These are phyloP conservation scores for Podaxis mareebaensis DNA, from an alignment of 768 basidiomycete genomes.

Conservation along the genomic window DNA sequence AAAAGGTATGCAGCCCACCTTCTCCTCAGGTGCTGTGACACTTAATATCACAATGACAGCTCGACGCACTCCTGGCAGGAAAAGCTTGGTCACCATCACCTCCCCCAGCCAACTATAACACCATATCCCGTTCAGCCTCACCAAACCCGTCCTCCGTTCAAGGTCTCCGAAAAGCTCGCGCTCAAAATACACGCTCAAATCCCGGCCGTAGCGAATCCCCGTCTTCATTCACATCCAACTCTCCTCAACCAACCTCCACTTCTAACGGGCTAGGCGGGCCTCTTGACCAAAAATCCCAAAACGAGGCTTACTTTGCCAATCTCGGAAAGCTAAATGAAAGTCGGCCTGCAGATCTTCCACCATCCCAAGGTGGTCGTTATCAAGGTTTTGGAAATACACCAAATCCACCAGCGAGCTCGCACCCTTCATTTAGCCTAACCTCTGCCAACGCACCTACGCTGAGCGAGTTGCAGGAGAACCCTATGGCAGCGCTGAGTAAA, in stretches of 20 bases:
- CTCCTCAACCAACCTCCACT: slow-evolving; percentile 37
- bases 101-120: slow-evolving; percentile 53
- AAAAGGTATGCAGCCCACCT: slow-evolving; percentile 63
- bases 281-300: slow-evolving; percentile 70
- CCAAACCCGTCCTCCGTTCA: slow-evolving; percentile 74
- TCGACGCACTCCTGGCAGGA: slow-evolving; percentile 75
- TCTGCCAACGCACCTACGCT: slow-evolving; percentile 80
- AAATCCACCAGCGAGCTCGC: slow-evolving; percentile 49
- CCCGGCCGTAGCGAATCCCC: slow-evolving; percentile 54
- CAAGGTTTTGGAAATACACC: slow-evolving; percentile 90
- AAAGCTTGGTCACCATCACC: slow-evolving; percentile 77
- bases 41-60: slow-evolving; percentile 45
- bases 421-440: slow-evolving; percentile 73
- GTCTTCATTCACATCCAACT: slow-evolving; percentile 42
- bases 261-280: slow-evolving; percentile 29
- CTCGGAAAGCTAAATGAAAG: slow-evolving; percentile 82
- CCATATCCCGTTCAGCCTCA: slow-evolving; percentile 40
- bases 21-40: slow-evolving; percentile 9
- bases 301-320: slow-evolving; percentile 84
- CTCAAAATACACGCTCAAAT: slow-evolving; percentile 47
- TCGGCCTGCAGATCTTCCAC: slow-evolving; percentile 79
- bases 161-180: slow-evolving; percentile 85
- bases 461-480: slow-evolving; percentile 83
- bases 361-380: slow-evolving; percentile 93
- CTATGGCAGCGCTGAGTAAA: slow-evolving; percentile 82